A percentile compares a stretch with the other conserved stretches of the same genome.
These are phyloP conservation scores for Luffa acutangula DNA, from an alignment of 306 rosid species.

Conservation along the genomic window DNA sequence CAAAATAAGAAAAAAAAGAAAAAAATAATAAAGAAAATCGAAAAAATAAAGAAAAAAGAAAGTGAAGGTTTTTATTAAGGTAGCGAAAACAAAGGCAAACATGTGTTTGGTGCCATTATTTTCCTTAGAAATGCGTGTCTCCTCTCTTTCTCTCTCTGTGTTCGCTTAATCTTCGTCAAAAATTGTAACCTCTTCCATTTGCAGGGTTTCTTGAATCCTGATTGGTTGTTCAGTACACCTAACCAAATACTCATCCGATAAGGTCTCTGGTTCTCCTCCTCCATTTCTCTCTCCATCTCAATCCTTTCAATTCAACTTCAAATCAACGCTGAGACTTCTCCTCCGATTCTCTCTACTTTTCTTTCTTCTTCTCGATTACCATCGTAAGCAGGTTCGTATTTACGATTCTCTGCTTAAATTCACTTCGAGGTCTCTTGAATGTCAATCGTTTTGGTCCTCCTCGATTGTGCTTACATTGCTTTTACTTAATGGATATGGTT, in stretches of 20 bases:
- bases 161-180: background rate
- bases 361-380: background rate
- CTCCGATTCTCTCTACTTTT: background rate
- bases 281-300: background rate
- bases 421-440: background rate
- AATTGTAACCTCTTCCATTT: background rate
- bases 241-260: conserved; percentile 3
- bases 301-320: background rate
- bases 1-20: too few relatives aligned
- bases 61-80: too few relatives aligned
- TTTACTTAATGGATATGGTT: background rate
- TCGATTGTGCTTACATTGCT: background rate
- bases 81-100: too few relatives aligned
- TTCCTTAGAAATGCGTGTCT: too few relatives aligned
- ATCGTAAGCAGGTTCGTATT: background rate
- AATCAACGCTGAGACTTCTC: background rate
- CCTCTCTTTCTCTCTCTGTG: background rate
- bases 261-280: background rate
- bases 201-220: background rate
- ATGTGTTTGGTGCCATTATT: too few relatives aligned
- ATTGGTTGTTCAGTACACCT: background rate
- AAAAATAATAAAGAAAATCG: too few relatives aligned
- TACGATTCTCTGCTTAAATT: background rate
- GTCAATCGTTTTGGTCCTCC: background rate
- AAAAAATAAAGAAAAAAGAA: too few relatives aligned